phyloP scores from a whole-genome alignment of 352 stramenopile species.

The Phytophthora tubulina region DNA sequence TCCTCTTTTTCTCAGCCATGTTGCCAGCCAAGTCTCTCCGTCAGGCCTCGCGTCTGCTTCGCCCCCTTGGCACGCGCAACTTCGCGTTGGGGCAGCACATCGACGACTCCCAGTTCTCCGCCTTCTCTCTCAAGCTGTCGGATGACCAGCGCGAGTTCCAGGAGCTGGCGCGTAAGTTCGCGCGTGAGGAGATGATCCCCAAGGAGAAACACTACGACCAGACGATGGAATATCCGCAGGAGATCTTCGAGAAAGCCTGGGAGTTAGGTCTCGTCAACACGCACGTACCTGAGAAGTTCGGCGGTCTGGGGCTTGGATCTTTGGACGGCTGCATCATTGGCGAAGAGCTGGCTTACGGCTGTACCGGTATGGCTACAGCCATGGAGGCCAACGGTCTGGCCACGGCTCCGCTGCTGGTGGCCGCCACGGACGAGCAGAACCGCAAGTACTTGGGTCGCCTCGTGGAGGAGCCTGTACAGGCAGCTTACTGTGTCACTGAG shows the following conservation, averaged over 20 bases:
- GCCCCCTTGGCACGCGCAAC: conserved; percentile 31
- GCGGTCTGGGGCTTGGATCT: conserved; percentile 80
- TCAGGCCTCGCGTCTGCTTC: conserved; percentile 24
- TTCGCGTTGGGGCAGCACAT: conserved; percentile 58
- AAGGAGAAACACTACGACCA: conserved; percentile 86
- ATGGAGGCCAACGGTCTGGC: conserved; percentile 92
- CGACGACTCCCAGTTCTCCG: conserved; percentile 58
- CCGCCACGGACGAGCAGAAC: conserved; percentile 82
- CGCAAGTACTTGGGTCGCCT: conserved; percentile 90
- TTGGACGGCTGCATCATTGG: conserved; percentile 89
- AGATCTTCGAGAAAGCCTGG: conserved; percentile 91
- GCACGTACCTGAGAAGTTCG: conserved; percentile 89
- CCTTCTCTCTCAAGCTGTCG: conserved; percentile 86
- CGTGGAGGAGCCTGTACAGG: conserved; percentile 83
- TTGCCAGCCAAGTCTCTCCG: conserved; percentile 29
- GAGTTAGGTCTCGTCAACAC: conserved; percentile 91
- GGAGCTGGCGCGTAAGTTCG: conserved; percentile 88
- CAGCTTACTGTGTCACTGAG: conserved; percentile 93
- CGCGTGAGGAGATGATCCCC: conserved; percentile 91
- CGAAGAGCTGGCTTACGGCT: conserved; percentile 92
- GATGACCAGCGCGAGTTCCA: conserved; percentile 92
- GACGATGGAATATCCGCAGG: conserved; percentile 88
- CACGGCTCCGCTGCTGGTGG: conserved; percentile 85
- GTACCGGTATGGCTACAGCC: conserved; percentile 92
- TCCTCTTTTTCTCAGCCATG: not conserved